Base-by-base conservation (phyloP, 2,329 filamentous ascomycete genomes). In the Aspergillus aculeatinus region DNA sequence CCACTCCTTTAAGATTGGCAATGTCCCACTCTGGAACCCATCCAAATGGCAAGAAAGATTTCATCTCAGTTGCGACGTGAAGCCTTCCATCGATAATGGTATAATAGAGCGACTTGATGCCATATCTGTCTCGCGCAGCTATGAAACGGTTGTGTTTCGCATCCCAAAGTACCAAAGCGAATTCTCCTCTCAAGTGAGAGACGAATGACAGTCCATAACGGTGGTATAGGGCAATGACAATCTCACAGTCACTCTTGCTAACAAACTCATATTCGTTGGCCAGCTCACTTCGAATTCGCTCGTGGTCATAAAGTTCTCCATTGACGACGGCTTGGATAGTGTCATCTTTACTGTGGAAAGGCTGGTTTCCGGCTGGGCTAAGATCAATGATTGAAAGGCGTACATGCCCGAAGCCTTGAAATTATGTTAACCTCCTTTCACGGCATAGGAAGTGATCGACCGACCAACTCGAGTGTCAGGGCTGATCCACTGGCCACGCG, bases 301-400 rank as follows among this genome's bases (percentile, higher is more conserved):
- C 80, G 59, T 80, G 76, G 65, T 83, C 81, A 67, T 87, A 87
- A n/a, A 87, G 76, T 68, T 86, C 84, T 29, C 85, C 84, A 60
- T 85, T 86, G 25, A 86, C 81, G n/a, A 86, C 79, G 1, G 82
- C 83, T 67, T 86, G 83, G 19, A 86, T 74, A 1, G 63, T 62
- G 21, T 70, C 68, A 16, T 77, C 70, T 10, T 65, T 59, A 62
- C 74, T 72, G 56, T 79, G 76, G 50, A 82, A 69, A 2, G 83
- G 83, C 63, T 85, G 83, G 4, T 69, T 67, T 1, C 80, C 83
- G n/a, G 70, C 69, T 0, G 77, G 69, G 7, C 76, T 78, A 0
- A 84, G 76, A 63, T 85, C 83, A 62, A 82, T 82, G 67, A 85
- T 84, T 16, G 81, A 76, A 10, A 85, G 73, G n/a, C 82, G 78